A percentile compares a stretch with the other conserved stretches of the same genome.
phyloP scores from a whole-genome alignment of 2,329 filamentous ascomycete species.

The Scedosporium dehoogii region DNA sequence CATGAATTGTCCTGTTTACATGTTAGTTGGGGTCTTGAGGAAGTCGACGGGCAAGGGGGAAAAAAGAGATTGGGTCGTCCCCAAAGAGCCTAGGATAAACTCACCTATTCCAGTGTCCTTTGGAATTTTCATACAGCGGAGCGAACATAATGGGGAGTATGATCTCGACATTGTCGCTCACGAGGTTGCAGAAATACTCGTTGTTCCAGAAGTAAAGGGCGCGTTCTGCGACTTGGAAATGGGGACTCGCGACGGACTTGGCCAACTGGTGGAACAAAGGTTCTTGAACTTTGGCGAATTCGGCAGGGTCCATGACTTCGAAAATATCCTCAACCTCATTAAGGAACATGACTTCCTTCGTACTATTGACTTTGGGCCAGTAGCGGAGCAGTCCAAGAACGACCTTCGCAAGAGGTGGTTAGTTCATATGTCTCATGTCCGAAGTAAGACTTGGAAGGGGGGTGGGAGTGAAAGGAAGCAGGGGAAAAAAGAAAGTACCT shows the following conservation, averaged over 20 bases:
- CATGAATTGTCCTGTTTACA: constrained; percentile 75
- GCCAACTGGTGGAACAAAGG: constrained; percentile 94
- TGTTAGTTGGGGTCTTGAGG: neutral
- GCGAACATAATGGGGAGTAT: constrained; percentile 99
- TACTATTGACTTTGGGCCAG: constrained; percentile 99
- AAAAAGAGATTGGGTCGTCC: too few species aligned
- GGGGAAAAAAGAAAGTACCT: constrained; percentile 47
- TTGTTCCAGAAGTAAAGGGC: constrained; percentile 99
- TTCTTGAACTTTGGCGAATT: constrained; percentile 98
- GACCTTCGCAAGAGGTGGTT: constrained; percentile 44
- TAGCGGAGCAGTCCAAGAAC: constrained; percentile 90
- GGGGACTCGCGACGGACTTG: constrained; percentile 94
- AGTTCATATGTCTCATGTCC: neutral
- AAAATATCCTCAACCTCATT: constrained; percentile 99
- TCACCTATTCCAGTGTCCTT: constrained; percentile 98
- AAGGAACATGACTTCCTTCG: constrained; percentile 98
- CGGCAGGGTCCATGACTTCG: constrained; percentile 97
- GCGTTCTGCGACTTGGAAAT: constrained; percentile 96
- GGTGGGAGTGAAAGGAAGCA: constrained; percentile 11
- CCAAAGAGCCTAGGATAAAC: constrained; percentile 16
- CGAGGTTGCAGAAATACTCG: constrained; percentile 98
- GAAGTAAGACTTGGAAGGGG: too few species aligned
- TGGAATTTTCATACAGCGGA: constrained; percentile 95
- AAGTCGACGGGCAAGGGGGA: too few species aligned
- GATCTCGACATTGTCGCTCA: constrained; percentile 97